Percentiles rank a stretch among this genome's conserved stretches.
These are phyloP conservation scores for Tricharina praecox DNA, from an alignment of 495 filamentous ascomycete genomes.

Conservation along the genomic window DNA sequence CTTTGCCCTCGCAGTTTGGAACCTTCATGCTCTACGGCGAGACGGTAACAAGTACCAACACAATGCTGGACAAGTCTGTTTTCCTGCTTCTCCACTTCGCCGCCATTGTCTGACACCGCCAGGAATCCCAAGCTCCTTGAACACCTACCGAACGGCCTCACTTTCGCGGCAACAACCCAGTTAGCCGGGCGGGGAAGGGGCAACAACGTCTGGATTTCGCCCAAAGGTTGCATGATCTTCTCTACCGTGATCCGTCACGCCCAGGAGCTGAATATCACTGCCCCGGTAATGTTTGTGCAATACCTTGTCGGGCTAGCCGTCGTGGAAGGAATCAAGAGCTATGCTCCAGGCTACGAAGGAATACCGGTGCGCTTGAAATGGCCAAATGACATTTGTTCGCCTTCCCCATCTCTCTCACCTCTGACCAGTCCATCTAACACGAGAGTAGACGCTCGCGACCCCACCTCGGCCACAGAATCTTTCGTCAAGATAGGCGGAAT, in stretches of 20 bases:
- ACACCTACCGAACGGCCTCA: constrained; percentile 64
- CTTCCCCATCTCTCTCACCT: background rate
- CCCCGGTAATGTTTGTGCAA: constrained; percentile 86
- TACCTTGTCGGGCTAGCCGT: constrained; percentile 86
- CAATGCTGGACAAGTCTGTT: constrained; percentile 77
- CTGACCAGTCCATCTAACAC: background rate
- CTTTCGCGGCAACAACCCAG: constrained; percentile 80
- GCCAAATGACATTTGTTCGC: constrained; percentile 55
- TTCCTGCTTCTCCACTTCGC: background rate
- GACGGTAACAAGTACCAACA: constrained; percentile 86
- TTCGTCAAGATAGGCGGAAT: constrained; percentile 93
- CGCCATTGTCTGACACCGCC: constrained; percentile 17
- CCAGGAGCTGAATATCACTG: constrained; percentile 46
- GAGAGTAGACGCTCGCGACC: constrained; percentile 52
- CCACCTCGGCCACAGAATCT: constrained; percentile 38
- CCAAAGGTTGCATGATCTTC: constrained; percentile 69
- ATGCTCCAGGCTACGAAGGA: constrained; percentile 53
- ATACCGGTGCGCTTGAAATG: constrained; percentile 82
- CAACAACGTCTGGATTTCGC: constrained; percentile 87
- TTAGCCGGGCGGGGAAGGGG: constrained; percentile 83
- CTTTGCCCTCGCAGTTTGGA: constrained; percentile 51
- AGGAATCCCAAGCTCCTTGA: constrained; percentile 66
- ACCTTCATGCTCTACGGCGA: constrained; percentile 70
- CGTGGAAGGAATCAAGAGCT: constrained; percentile 66
- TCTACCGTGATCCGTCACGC: constrained; percentile 72